Percentiles rank a stretch among this genome's conserved stretches.
Evolutionary conservation across 768 basidiomycete species (phyloP).

Genomic region (Boletus sp.): DNA sequence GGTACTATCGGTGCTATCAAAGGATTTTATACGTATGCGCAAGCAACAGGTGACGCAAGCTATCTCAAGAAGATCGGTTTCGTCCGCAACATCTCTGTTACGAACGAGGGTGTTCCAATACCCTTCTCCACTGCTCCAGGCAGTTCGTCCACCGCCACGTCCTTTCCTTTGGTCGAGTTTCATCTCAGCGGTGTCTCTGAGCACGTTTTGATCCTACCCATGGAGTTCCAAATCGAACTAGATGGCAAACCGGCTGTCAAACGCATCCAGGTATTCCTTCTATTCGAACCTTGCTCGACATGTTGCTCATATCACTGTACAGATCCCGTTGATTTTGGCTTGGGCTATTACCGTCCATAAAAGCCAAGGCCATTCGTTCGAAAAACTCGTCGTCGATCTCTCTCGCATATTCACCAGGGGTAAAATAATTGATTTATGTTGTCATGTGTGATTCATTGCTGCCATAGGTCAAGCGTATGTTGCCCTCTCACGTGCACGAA

Average conservation of each 20-base stretch:
- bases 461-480: neutral
- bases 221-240: neutral
- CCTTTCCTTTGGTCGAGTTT: neutral
- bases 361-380: slow-evolving; percentile 1
- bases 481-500: too few relatives aligned
- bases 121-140: too few relatives aligned
- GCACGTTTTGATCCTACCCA: neutral
- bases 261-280: neutral
- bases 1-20: too few relatives aligned
- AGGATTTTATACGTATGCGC: too few relatives aligned
- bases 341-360: slow-evolving; percentile 4
- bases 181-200: neutral
- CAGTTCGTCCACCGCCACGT: too few relatives aligned
- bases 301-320: neutral
- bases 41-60: too few relatives aligned
- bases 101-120: too few relatives aligned
- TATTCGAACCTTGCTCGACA: neutral
- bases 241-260: neutral
- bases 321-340: neutral
- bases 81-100: too few relatives aligned
- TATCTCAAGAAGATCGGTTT: too few relatives aligned
- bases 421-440: neutral
- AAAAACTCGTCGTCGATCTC: neutral
- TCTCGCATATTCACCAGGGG: neutral
- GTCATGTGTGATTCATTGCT: neutral